These are phyloP conservation scores for Thermothielavioides terrestris DNA, from an alignment of 495 filamentous ascomycete genomes.

Conservation along the genomic window DNA sequence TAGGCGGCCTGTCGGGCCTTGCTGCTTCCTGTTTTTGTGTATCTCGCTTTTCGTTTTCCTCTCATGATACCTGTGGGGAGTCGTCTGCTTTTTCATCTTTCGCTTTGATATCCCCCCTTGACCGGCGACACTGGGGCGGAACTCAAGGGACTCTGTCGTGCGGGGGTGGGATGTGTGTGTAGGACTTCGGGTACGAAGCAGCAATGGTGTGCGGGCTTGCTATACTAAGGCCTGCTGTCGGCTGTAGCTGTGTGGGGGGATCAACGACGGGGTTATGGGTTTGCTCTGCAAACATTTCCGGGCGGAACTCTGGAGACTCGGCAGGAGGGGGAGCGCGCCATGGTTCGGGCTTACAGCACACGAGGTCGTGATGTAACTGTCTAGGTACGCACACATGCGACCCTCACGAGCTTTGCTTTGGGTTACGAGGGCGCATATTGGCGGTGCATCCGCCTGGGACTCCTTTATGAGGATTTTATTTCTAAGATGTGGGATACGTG, in stretches of 20 bases:
- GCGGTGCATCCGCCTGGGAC: no score
- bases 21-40: slow-evolving; percentile 8
- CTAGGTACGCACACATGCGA: no score
- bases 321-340: neutral
- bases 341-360: no score
- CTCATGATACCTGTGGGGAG: slow-evolving; percentile 27
- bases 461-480: no score
- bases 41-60: slow-evolving; percentile 6
- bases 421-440: no score
- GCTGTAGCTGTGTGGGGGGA: slow-evolving; percentile 1
- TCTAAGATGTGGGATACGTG: no score
- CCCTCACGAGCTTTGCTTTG: no score
- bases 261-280: neutral
- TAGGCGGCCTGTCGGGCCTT: slow-evolving; percentile 10
- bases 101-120: slow-evolving; percentile 9
- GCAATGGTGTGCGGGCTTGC: neutral
- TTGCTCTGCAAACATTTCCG: neutral
- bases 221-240: neutral
- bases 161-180: neutral
- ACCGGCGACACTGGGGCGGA: neutral
- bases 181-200: neutral
- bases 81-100: slow-evolving; percentile 11
- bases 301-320: neutral
- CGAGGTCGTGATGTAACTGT: no score
- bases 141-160: neutral